Base-by-base conservation (phyloP, 2,329 filamentous ascomycete species). In the Thermothelomyces thermophilus region DNA sequence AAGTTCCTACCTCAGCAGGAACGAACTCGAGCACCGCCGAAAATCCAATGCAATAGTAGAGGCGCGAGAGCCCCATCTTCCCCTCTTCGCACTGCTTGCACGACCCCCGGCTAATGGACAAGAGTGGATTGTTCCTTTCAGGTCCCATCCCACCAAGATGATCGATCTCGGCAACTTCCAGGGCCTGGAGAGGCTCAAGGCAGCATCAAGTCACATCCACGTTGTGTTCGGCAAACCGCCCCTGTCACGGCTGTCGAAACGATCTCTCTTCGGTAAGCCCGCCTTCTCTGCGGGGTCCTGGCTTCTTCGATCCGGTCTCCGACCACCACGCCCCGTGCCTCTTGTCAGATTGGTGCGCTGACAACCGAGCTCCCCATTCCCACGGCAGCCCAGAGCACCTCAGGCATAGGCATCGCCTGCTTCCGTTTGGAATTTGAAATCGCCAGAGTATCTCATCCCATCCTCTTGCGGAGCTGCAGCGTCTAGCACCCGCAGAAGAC, bases 161-260 rank as follows among this genome's bases (percentile, higher is more conserved):
- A 9, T 26, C 24, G 24, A 9, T 26, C 24, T 26, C 9, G 24
- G 24, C 9, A 9, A 9, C 24, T 9, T 34, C 35, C 35, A 19
- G 35, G 33, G 24, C 39, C 16, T 33, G 22, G 39, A 28, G 11
- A 39, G n/a, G 13, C 31, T 22, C 20, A 35, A 45, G 31, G 48
- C 39, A 51, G 46, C 43, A 13, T 43, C 43, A 11, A 34, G 43
- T 51, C 46, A 40, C 48, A 51, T 46, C 43, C 39, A 33, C 30
- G 14, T 16, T 37, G 7, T 31, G 30, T 19, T 22, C 22, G 37
- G 43, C 39, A 51, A 39, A 31, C 43, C 34, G n/a, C 17, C 39
- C 44, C 34, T 19, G 6, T 34, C 44, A 20, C 43, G 40, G 34
- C 44, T 51, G 33, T 13, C 19, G 35, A 19, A 39, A 39, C 40